These are phyloP conservation scores for Neurospora hispaniola DNA, from an alignment of 495 filamentous ascomycete genomes.

Conservation along the genomic window DNA sequence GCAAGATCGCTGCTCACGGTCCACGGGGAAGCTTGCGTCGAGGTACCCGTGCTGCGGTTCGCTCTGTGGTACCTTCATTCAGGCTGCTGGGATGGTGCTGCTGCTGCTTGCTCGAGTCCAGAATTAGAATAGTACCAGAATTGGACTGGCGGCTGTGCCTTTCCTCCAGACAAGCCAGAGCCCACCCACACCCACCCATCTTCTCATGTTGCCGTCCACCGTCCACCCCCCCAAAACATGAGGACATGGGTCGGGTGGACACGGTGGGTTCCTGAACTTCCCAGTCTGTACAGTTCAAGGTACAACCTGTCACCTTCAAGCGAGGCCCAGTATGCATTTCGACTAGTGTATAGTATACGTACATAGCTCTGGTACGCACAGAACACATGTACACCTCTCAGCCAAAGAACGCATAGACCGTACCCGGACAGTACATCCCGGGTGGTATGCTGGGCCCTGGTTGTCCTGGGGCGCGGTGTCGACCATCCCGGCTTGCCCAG, in stretches of 20 bases:
- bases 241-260: conserved; percentile 21
- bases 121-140: conserved; percentile 20
- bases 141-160: conserved; percentile 24
- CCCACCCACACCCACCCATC: conserved; percentile 19
- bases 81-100: not conserved
- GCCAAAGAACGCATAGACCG: not conserved
- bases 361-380: not conserved
- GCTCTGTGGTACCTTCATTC: not conserved
- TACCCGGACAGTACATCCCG: conserved; percentile 3
- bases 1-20: not conserved
- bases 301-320: conserved; percentile 35
- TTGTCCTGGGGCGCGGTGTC: conserved; percentile 5
- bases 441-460: conserved; percentile 7
- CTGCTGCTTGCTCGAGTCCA: conserved; percentile 8
- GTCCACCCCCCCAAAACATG: conserved; percentile 31
- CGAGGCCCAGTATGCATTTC: conserved; percentile 20
- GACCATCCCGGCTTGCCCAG: conserved; percentile 7
- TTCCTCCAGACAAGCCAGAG: conserved; percentile 15
- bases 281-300: conserved; percentile 10
- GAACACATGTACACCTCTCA: not conserved
- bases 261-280: conserved; percentile 19
- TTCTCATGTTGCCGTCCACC: conserved; percentile 36
- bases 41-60: not conserved
- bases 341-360: conserved; percentile 16
- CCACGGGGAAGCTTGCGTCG: not conserved